Conservation (phyloP, 2,329 filamentous ascomycete genomes). For the Calonectria leucothoes region DNA sequence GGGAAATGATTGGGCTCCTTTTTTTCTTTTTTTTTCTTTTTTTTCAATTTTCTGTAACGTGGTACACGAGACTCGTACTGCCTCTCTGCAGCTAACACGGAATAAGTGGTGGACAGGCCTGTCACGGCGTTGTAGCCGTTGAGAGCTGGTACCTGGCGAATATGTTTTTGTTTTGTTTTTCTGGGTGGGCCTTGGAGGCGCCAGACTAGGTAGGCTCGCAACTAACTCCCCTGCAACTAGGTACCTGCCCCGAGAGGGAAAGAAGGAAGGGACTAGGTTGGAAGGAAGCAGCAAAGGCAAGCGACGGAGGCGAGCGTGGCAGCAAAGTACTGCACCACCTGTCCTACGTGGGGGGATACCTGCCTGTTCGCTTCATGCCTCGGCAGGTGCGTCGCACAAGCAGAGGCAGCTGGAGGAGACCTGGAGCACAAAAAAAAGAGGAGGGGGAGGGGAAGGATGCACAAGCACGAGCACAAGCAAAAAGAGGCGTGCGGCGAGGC, state of each 20-base stretch:
- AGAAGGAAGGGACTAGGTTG: constrained; percentile 12
- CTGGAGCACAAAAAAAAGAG: constrained; percentile 1
- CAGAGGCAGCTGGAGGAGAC: background rate
- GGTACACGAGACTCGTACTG: background rate
- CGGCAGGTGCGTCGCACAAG: background rate
- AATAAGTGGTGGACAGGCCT: constrained; percentile 3
- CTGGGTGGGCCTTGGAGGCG: constrained; percentile 2
- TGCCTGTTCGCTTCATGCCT: background rate
- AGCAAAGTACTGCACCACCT: background rate
- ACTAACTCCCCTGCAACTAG: constrained; percentile 7
- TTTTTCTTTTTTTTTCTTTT: background rate
- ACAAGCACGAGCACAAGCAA: constrained; percentile 19
- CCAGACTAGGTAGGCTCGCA: background rate
- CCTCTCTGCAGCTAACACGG: constrained; percentile 4
- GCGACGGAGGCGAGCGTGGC: constrained; percentile 25
- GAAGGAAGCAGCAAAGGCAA: constrained; percentile 28
- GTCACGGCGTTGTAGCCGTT: constrained; percentile 9
- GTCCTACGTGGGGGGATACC: background rate
- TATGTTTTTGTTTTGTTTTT: constrained; percentile 3
- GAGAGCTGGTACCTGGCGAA: constrained; percentile 3
- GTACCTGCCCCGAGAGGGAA: constrained; percentile 1
- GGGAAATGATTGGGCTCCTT: background rate
- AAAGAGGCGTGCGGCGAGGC: constrained; percentile 37
- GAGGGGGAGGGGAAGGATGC: constrained; percentile 25
- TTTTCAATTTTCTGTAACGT: background rate